Base-by-base conservation (phyloP, 2,329 filamentous ascomycete species). In the Neospermospora avenae region DNA sequence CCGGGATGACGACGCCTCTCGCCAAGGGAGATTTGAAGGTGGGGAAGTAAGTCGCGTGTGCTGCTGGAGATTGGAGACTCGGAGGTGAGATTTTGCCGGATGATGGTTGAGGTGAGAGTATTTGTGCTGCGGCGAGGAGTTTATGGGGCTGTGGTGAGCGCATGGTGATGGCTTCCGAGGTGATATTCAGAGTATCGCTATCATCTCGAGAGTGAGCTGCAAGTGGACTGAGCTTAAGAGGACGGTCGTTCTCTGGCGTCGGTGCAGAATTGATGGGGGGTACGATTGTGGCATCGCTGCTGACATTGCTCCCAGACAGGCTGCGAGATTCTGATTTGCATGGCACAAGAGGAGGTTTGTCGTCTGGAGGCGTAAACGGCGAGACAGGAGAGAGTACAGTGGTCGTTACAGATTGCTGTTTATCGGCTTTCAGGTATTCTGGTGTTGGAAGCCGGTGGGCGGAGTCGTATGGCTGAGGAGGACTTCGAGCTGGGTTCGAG, bases 181-280 rank as follows among this genome's bases (percentile, higher is more conserved):
- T 67, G 55, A 71, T 67, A 18, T 66, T 70, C 18, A 71, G 62
- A 2, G 69, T 68, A 41, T 69, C 67, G 45, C 65, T 70, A n/a
- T 62, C 51, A 5, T 66, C 58, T 18, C 66, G 63, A 37, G 68
- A 66, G 35, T 68, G 64, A 7, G 60, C 52, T 18, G 22, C 25
- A 31, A 65, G 58, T 24, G 63, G 57, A 37, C 60, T 39, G 56
- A 55, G 7, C 46, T 34, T 14, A 55, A 57, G 20, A 20, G 54
- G 52, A 37, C 37, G 44, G 22, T 56, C 31, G 44, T 51, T 58
- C 49, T 16, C 51, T 37, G 51, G 41, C 35, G n/a, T 35, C 10
- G 41, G 44, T 39, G 41, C 52, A 31, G 1, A 31, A 6, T 5
- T 31, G 14, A 25, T 39, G 18, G 54, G 44, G 2, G 55, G 34